These are phyloP conservation scores for Curvularia sp. DNA, from an alignment of 2,329 filamentous ascomycete species.

Conservation along the genomic window DNA sequence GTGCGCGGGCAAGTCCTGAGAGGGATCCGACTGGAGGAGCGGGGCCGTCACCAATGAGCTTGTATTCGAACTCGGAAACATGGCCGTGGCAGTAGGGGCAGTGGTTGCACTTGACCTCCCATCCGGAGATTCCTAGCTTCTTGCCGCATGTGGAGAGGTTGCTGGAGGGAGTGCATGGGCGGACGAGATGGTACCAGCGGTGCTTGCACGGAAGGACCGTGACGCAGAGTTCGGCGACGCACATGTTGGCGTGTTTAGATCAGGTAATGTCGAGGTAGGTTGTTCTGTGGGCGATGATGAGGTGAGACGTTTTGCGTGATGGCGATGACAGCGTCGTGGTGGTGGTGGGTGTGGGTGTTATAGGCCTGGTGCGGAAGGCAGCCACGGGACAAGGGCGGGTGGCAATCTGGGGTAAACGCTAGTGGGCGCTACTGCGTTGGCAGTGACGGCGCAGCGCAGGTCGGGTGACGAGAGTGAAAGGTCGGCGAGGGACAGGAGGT, in stretches of 20 bases:
- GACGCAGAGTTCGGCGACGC: constrained; percentile 59
- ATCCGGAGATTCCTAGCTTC: constrained; percentile 56
- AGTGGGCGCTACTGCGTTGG: constrained; percentile 29
- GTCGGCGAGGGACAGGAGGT: not conserved
- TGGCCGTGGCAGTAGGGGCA: constrained; percentile 57
- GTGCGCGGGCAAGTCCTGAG: constrained; percentile 48
- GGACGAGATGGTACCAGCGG: constrained; percentile 58
- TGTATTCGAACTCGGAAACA: constrained; percentile 54
- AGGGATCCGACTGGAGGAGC: constrained; percentile 49
- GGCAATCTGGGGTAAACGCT: constrained; percentile 34
- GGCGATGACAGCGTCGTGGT: constrained; percentile 30
- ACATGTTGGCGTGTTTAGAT: constrained; percentile 50
- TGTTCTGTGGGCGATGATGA: constrained; percentile 29
- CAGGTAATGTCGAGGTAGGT: constrained; percentile 39
- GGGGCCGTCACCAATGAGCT: constrained; percentile 53
- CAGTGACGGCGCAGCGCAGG: constrained; percentile 15
- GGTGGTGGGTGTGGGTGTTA: constrained; percentile 21
- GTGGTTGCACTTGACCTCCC: constrained; percentile 57
- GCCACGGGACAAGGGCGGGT: constrained; percentile 32
- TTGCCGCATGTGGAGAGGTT: constrained; percentile 57
- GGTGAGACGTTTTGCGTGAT: constrained; percentile 25
- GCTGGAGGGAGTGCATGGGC: constrained; percentile 52
- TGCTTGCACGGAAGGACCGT: constrained; percentile 56
- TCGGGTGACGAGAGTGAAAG: constrained; percentile 13
- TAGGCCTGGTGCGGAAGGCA: constrained; percentile 9